Evolutionary conservation across 2,329 filamentous ascomycete species (phyloP).

Genomic region (Teratosphaeria destructans): DNA sequence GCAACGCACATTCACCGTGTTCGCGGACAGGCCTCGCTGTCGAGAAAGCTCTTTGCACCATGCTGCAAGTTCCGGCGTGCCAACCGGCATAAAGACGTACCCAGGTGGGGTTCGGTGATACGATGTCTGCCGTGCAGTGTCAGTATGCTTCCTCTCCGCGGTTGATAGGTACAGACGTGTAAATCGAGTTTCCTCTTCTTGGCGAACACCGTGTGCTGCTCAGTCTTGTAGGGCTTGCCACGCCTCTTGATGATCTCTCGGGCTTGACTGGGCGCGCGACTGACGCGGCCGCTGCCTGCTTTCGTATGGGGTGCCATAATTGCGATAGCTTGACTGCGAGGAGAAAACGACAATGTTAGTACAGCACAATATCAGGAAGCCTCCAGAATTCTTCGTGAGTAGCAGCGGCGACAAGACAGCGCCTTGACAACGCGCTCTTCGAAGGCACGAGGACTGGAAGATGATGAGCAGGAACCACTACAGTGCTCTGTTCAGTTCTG

Average conservation of each 20-base stretch:
- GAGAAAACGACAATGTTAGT: slow-evolving; percentile 2
- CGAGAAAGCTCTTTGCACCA: slow-evolving; percentile 51
- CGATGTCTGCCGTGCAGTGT: slow-evolving; percentile 35
- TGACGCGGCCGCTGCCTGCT: slow-evolving; percentile 1
- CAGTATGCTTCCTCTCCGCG: background rate
- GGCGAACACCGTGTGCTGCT: slow-evolving; percentile 47
- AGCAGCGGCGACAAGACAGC: background rate
- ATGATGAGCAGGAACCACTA: background rate
- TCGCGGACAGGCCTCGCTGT: slow-evolving; percentile 43
- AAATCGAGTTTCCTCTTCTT: slow-evolving; percentile 51
- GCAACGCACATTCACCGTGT: slow-evolving; percentile 49
- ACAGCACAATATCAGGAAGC: background rate
- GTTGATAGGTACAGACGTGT: slow-evolving; percentile 27
- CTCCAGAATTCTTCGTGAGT: background rate
- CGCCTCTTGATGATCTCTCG: slow-evolving; percentile 21
- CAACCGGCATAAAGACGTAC: slow-evolving; percentile 52
- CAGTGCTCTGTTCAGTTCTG: background rate
- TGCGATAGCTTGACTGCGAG: background rate
- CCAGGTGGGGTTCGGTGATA: slow-evolving; percentile 46
- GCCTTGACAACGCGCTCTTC: background rate
- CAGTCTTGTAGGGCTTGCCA: slow-evolving; percentile 46
- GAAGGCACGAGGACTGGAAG: background rate
- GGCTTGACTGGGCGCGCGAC: slow-evolving; percentile 14
- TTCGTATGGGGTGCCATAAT: slow-evolving; percentile 1
- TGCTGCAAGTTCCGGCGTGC: slow-evolving; percentile 49